Percentiles rank a stretch among this genome's conserved stretches.
phyloP scores from a whole-genome alignment of 345 rosid species.

The rapeseed (Brassica napus) region DNA sequence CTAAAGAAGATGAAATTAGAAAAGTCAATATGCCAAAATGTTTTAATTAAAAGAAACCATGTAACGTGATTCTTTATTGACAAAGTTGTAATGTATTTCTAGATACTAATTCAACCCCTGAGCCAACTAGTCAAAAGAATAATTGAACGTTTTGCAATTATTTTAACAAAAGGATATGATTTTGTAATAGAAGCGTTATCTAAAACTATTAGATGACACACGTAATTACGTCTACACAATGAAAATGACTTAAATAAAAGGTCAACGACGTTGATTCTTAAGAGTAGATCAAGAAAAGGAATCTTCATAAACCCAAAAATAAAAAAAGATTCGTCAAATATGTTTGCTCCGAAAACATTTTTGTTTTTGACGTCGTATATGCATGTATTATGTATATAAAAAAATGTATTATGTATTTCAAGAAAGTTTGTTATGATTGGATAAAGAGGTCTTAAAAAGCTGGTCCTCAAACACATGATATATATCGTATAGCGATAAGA shows the following conservation, averaged over 20 bases:
- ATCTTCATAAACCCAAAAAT: not conserved
- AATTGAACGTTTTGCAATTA: not conserved
- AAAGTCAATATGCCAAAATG: not conserved
- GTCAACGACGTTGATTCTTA: not conserved
- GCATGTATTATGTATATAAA: not conserved
- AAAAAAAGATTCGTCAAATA: not conserved
- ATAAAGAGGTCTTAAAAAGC: not conserved
- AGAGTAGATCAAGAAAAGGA: not conserved
- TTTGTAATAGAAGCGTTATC: conserved; percentile 1
- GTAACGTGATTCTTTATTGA: not conserved
- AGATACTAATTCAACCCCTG: conserved; percentile 12
- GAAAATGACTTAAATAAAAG: not conserved
- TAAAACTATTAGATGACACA: not conserved
- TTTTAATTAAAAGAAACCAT: not conserved
- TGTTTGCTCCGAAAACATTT: not conserved
- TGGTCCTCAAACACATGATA: too few relatives aligned
- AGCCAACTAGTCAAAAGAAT: not conserved
- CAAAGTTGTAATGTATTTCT: not conserved
- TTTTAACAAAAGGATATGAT: not conserved
- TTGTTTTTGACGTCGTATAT: not conserved
- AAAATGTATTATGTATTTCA: not conserved
- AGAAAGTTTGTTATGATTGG: not conserved
- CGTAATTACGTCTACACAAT: not conserved
- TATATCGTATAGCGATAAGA: too few relatives aligned
- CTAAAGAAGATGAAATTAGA: not conserved